phyloP scores from a whole-genome alignment of 306 rosid genomes.

The Cucumis hystrix region DNA sequence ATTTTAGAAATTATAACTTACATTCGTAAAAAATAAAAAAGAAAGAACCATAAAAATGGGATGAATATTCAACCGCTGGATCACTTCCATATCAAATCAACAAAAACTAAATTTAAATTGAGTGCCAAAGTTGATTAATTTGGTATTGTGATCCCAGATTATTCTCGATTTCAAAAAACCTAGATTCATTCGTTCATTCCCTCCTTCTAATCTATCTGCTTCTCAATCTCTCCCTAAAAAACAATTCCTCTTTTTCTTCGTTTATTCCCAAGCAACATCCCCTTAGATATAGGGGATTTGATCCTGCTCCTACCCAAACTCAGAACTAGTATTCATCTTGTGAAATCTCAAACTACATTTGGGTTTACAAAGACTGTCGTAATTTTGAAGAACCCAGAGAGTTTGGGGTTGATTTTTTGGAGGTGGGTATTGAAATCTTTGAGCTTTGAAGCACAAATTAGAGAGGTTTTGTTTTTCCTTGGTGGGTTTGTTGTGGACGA shows the following conservation, averaged over 20 bases:
- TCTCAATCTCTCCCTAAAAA: neutral
- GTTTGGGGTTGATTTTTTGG: conserved; percentile 15
- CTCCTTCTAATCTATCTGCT: conserved; percentile 5
- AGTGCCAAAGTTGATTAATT: neutral
- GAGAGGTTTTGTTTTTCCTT: neutral
- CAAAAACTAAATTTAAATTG: neutral
- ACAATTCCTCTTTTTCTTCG: conserved; percentile 6
- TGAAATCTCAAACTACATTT: conserved; percentile 21
- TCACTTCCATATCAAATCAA: conserved; percentile 23
- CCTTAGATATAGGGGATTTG: neutral
- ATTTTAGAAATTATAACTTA: neutral
- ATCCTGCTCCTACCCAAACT: conserved; percentile 4
- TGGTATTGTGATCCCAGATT: conserved; percentile 37
- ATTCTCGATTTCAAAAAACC: conserved; percentile 25
- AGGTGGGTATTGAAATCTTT: conserved; percentile 16
- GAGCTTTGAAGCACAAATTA: neutral
- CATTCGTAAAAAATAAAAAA: neutral
- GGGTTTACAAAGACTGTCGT: neutral
- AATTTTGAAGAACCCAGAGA: conserved; percentile 12
- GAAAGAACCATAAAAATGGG: conserved; percentile 16
- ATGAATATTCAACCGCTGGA: conserved; percentile 10
- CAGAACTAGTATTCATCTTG: conserved; percentile 11
- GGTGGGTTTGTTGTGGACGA: conserved; percentile 3
- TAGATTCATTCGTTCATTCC: conserved; percentile 18
- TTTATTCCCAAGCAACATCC: neutral